These are phyloP conservation scores for Dryas alaskensis DNA, from an alignment of 306 rosid genomes.

Conservation along the genomic window DNA sequence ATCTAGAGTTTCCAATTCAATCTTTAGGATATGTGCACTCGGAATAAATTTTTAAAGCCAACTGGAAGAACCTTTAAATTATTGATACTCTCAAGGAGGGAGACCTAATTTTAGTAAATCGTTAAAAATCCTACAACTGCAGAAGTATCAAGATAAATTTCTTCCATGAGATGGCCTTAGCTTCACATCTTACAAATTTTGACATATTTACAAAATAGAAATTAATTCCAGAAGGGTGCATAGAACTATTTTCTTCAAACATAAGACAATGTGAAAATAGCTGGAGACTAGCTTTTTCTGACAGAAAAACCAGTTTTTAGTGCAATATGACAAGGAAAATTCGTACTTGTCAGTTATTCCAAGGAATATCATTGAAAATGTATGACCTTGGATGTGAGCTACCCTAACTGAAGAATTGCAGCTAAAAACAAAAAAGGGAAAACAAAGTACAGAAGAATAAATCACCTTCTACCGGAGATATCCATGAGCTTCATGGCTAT, in stretches of 20 bases:
- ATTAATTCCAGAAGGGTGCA: not conserved
- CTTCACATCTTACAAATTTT: not conserved
- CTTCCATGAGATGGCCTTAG: too few species aligned
- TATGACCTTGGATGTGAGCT: not conserved
- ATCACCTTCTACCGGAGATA: conserved; percentile 66
- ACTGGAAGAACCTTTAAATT: too few species aligned
- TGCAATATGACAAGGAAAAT: not conserved
- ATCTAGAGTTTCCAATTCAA: not conserved
- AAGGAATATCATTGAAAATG: not conserved
- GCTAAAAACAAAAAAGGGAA: not conserved
- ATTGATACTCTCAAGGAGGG: too few species aligned
- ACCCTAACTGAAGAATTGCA: not conserved
- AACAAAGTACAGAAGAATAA: not conserved
- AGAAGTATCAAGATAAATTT: not conserved
- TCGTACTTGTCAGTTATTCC: not conserved
- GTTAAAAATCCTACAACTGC: too few species aligned
- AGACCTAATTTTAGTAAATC: too few species aligned
- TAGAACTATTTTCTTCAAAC: not conserved
- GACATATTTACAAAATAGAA: not conserved
- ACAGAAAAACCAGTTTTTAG: not conserved
- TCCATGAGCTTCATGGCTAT: conserved; percentile 79
- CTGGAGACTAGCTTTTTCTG: not conserved
- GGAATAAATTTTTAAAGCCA: too few species aligned
- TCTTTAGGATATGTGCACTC: not conserved
- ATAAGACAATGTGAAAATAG: not conserved